A percentile compares a stretch with the other conserved stretches of the same genome.
Conservation (phyloP, 169 alveolate species). For the Babesia sp. region DNA sequence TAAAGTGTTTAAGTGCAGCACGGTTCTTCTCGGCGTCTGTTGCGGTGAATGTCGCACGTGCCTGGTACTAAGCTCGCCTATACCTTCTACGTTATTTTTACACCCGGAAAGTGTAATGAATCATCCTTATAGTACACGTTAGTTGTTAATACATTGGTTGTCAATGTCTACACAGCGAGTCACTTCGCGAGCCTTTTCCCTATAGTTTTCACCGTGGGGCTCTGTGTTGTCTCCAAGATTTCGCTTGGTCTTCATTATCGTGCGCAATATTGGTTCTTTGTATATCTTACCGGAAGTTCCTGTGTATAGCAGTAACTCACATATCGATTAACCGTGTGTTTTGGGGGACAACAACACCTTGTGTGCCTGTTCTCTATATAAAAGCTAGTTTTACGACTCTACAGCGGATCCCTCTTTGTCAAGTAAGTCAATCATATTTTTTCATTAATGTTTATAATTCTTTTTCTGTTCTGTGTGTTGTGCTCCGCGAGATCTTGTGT, state of each 20-base stretch:
- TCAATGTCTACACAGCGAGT: no score
- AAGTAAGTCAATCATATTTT: neutral
- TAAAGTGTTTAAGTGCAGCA: no score
- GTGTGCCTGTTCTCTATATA: neutral
- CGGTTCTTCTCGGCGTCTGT: no score
- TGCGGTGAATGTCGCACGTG: no score
- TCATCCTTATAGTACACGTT: no score
- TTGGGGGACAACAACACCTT: neutral
- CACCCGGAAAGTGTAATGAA: no score
- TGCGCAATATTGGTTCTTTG: neutral
- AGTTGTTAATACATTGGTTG: no score
- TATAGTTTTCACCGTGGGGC: constrained; percentile 2
- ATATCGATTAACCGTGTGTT: neutral
- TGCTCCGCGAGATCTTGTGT: no score
- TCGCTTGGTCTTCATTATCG: neutral
- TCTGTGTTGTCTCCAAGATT: neutral
- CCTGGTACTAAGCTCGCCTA: no score
- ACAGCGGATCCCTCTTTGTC: neutral
- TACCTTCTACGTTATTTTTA: no score
- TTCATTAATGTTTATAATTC: neutral
- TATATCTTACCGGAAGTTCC: neutral
- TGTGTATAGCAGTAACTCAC: neutral
- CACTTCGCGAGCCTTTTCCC: neutral
- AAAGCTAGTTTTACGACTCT: neutral
- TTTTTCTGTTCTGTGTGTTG: no score